phyloP scores from a whole-genome alignment of 2,329 filamentous ascomycete genomes.

The Alternaria arbusti region DNA sequence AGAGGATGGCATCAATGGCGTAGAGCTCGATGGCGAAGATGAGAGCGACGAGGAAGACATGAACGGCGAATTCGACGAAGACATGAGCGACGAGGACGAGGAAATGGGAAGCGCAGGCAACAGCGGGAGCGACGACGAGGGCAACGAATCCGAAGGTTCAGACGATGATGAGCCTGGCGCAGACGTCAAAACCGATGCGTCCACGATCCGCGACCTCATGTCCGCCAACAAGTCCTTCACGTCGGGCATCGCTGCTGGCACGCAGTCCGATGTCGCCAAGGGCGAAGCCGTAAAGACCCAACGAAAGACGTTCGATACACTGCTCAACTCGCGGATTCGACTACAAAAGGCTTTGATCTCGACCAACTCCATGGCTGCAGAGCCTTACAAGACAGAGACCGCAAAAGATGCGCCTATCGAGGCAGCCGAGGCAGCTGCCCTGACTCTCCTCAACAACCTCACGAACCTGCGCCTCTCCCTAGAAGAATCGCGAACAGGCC shows the following conservation, averaged over 20 bases:
- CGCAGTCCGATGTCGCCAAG: slow-evolving; percentile 80
- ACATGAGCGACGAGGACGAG: slow-evolving; percentile 29
- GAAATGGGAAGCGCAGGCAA: slow-evolving; percentile 56
- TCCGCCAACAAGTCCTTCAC: slow-evolving; percentile 69
- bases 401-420: slow-evolving; percentile 61
- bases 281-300: slow-evolving; percentile 86
- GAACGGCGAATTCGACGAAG: slow-evolving; percentile 52
- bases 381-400: slow-evolving; percentile 40
- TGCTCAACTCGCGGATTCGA: slow-evolving; percentile 89
- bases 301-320: slow-evolving; percentile 81
- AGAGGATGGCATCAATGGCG: slow-evolving; percentile 23
- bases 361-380: slow-evolving; percentile 67
- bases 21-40: slow-evolving; percentile 7
- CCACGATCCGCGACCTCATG: slow-evolving; percentile 71
- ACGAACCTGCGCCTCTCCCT: slow-evolving; percentile 71
- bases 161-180: slow-evolving; percentile 52
- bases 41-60: slow-evolving; percentile 44
- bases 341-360: slow-evolving; percentile 89
- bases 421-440: slow-evolving; percentile 83
- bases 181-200: slow-evolving; percentile 49
- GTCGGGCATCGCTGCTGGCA: slow-evolving; percentile 68
- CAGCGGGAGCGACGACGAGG: slow-evolving; percentile 58
- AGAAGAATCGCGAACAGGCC: slow-evolving; percentile 58
- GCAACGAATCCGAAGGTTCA: slow-evolving; percentile 32
- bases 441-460: slow-evolving; percentile 84